Percentiles rank a stretch among this genome's conserved stretches.
Conservation (phyloP, 176 grass and related monocot species). For the Cymbopogon citratus region DNA sequence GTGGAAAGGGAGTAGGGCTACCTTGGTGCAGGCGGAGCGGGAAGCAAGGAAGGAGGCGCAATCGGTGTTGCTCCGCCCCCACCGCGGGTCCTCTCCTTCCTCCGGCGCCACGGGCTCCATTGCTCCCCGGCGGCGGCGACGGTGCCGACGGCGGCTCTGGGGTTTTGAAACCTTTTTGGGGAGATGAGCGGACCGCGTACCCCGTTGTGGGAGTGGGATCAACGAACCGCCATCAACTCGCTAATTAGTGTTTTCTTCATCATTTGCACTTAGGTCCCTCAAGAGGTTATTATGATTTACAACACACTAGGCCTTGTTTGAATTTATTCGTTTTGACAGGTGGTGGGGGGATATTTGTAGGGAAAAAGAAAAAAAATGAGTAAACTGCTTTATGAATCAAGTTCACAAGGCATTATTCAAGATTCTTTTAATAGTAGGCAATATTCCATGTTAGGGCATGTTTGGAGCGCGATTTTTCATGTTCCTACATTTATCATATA, state of each 20-base stretch:
- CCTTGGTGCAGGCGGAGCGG: slow-evolving; percentile 34
- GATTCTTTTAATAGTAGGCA: no score
- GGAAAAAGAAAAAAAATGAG: no score
- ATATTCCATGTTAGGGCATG: no score
- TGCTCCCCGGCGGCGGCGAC: background rate
- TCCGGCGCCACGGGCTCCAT: background rate
- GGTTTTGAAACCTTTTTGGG: slow-evolving; percentile 8
- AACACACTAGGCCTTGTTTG: background rate
- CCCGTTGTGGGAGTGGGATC: background rate
- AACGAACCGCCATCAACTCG: background rate
- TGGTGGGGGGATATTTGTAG: no score
- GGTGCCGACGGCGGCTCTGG: background rate
- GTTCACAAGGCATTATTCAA: no score
- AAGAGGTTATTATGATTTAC: background rate
- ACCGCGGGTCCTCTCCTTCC: slow-evolving; percentile 6
- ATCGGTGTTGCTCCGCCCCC: slow-evolving; percentile 24
- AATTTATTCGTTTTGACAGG: no score
- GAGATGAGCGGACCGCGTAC: background rate
- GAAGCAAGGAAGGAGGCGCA: slow-evolving; percentile 34
- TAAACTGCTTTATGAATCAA: no score
- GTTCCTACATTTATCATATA: accelerated
- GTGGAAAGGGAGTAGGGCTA: background rate
- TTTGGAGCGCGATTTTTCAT: no score
- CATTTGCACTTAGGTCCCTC: background rate
- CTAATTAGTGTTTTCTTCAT: background rate